Base-by-base conservation (phyloP, 495 filamentous ascomycete species). In the Parmelia sp. region DNA sequence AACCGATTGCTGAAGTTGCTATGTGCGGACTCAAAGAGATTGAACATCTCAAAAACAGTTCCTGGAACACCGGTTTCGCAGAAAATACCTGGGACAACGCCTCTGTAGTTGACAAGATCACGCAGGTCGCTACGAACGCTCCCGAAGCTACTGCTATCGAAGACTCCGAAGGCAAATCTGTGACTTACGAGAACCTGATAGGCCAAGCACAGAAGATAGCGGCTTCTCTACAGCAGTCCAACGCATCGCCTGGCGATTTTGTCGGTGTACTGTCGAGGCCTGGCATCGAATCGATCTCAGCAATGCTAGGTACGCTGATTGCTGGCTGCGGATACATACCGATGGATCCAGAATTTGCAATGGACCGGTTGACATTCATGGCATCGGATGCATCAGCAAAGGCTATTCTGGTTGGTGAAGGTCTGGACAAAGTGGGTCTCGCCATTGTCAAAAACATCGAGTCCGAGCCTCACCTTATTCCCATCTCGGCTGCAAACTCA, bases 311-410 rank as follows among this genome's bases (percentile, higher is more conserved):
- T 0, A 80, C 88, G 23, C 69, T 89, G 5, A 92, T 93, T 64
- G 74, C 82, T 17, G 89, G 89, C 12, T 86, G 84, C 61, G 90
- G 86, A 37, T 91, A 93, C 71, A 72, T 93, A 53, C 88, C 89
- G 0, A 74, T 94, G 19, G 78, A 85, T 1, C 84, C 88, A 15
- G 82, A 77, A n/a, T 71, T 71, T 57, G 69, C 69, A 7, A 61
- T 27, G 4, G 70, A 68, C 6, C 65, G 71, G 11, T 66, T 73
- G 9, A 44, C 49, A 15, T 69, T 67, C 60, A 73, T 73, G 71
- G 66, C 61, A 17, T 47, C 59, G 15, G 67, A 71, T 37, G 47
- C 68, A 29, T 58, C 45, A 14, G 57, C 65, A 49, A 59, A 64
- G 31, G 56, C 70, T 53, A 33, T 70, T 1, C 58, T 71, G 2